Conservation (phyloP, 139 green algal genomes). For the Volvox africanus region DNA sequence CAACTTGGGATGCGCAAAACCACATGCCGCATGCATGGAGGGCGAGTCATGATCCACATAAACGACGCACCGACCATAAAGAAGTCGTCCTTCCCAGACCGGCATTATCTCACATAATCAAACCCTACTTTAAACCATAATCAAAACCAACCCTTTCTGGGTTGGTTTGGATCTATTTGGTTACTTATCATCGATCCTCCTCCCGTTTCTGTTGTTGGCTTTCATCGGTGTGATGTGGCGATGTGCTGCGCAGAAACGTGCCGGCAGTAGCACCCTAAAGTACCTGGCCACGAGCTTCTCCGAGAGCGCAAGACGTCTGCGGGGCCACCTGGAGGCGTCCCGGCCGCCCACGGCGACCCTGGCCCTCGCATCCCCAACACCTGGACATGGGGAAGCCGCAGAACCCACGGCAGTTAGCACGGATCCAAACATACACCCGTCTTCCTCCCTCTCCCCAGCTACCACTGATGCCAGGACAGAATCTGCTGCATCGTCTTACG, state of each 20-base stretch:
- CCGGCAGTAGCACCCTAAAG: background rate
- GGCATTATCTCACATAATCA: background rate
- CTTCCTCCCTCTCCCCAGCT: background rate
- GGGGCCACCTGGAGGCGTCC: background rate
- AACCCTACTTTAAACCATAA: background rate
- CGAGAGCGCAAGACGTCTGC: background rate
- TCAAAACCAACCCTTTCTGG: background rate
- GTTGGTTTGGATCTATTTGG: background rate
- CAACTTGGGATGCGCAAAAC: too few species aligned
- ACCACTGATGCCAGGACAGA: background rate
- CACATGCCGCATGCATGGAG: too few species aligned
- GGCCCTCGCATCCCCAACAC: background rate
- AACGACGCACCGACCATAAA: too few species aligned
- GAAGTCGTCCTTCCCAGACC: too few species aligned
- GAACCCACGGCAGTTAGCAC: too few species aligned
- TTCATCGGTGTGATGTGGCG: background rate
- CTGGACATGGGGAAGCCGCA: background rate
- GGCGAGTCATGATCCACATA: too few species aligned
- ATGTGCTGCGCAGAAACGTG: background rate
- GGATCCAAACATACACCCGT: too few species aligned
- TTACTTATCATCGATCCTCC: background rate
- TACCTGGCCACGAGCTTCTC: background rate
- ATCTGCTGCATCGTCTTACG: too few species aligned
- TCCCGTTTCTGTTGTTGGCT: background rate
- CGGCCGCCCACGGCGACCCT: background rate